Evolutionary conservation across 306 rosid genomes (phyloP).

Genomic region (Vigna angularis): DNA sequence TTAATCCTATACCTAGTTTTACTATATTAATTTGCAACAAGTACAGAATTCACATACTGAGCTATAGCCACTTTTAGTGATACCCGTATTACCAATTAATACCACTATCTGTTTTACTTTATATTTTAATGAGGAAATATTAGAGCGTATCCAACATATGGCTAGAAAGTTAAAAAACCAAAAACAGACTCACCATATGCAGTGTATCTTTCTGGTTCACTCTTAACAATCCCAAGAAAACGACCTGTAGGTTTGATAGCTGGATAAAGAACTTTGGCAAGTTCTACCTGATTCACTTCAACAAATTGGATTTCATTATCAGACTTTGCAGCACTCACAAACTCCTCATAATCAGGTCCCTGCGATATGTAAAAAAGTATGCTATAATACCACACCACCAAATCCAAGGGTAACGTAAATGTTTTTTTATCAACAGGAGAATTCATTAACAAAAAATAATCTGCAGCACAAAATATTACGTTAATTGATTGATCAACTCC

Average conservation of each 20-base stretch:
- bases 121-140: neutral
- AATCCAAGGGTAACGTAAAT: slow-evolving; percentile 30
- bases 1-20: too few relatives aligned
- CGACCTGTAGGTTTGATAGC: slow-evolving; percentile 49
- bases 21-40: neutral
- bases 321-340: slow-evolving; percentile 71
- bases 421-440: slow-evolving; percentile 9
- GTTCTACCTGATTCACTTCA: slow-evolving; percentile 62
- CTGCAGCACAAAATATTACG: neutral
- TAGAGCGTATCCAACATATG: neutral
- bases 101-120: neutral
- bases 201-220: slow-evolving; percentile 85
- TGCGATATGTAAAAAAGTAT: slow-evolving; percentile 41
- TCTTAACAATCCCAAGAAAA: slow-evolving; percentile 82
- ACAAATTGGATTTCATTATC: slow-evolving; percentile 87
- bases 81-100: neutral
- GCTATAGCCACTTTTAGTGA: slow-evolving; percentile 10
- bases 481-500: slow-evolving; percentile 5
- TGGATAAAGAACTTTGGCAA: slow-evolving; percentile 80
- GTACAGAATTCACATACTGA: slow-evolving; percentile 18
- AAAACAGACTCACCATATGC: slow-evolving; percentile 70
- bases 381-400: neutral
- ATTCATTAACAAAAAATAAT: neutral
- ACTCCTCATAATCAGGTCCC: slow-evolving; percentile 80
- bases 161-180: slow-evolving; percentile 8